These are phyloP conservation scores for Mycena haematopus DNA, from an alignment of 768 basidiomycete species.

Conservation along the genomic window DNA sequence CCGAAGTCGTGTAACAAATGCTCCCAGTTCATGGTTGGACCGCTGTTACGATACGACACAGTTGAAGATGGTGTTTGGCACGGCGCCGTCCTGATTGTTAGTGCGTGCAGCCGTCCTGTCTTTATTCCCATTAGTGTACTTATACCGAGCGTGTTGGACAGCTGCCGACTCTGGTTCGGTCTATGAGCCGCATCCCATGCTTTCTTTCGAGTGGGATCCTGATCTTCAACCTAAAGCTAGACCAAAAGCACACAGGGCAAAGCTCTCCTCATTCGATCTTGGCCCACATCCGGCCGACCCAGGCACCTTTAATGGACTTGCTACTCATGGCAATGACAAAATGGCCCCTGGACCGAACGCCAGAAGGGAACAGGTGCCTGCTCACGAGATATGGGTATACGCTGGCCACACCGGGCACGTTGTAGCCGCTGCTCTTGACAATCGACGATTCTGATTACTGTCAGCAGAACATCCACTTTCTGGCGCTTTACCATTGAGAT, in stretches of 20 bases:
- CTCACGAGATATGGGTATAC: conserved; percentile 80
- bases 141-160: conserved; percentile 35
- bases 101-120: conserved; percentile 52
- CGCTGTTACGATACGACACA: conserved; percentile 87
- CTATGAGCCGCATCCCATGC: conserved; percentile 74
- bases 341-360: conserved; percentile 40
- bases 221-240: conserved; percentile 36
- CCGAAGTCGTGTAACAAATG: not conserved
- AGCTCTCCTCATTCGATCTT: conserved; percentile 55
- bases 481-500: conserved; percentile 92
- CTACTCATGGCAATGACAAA: conserved; percentile 29
- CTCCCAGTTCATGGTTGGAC: conserved; percentile 84
- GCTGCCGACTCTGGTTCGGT: conserved; percentile 81
- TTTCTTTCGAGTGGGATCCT: conserved; percentile 81
- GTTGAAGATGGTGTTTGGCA: conserved; percentile 84
- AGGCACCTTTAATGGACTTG: conserved; percentile 37
- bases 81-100: conserved; percentile 89
- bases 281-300: conserved; percentile 81
- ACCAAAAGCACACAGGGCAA: conserved; percentile 13
- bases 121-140: not conserved
- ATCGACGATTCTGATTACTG: conserved; percentile 3
- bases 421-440: conserved; percentile 4
- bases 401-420: conserved; percentile 60
- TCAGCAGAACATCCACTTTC: conserved; percentile 82
- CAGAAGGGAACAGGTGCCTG: conserved; percentile 52